A percentile compares a stretch with the other conserved stretches of the same genome.
Conservation (phyloP, 257 asterid species). For the Avicennia marina region DNA sequence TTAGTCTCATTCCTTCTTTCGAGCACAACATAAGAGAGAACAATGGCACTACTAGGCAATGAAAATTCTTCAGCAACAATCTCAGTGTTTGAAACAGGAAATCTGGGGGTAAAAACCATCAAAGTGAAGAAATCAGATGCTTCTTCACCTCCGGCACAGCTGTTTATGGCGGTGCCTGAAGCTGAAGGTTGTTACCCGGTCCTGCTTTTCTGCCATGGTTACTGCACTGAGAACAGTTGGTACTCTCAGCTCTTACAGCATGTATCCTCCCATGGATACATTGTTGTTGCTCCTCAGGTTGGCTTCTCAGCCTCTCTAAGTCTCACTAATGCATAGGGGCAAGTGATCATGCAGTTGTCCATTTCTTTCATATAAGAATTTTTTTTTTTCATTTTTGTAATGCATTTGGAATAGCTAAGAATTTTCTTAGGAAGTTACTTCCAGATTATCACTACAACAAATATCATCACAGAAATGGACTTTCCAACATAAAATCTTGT, state of each 20-base stretch:
- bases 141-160: slow-evolving; percentile 30
- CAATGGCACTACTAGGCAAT: slow-evolving; percentile 16
- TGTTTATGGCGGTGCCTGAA: slow-evolving; percentile 41
- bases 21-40: not conserved
- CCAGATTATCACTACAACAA: no score
- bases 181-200: slow-evolving; percentile 41
- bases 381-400: not conserved
- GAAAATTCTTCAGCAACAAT: not conserved
- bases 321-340: no score
- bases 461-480: no score
- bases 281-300: slow-evolving; percentile 64
- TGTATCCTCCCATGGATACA: slow-evolving; percentile 64
- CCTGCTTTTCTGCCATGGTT: slow-evolving; percentile 52
- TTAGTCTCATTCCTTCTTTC: not conserved
- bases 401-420: not conserved
- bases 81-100: slow-evolving; percentile 43
- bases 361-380: no score
- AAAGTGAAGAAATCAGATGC: slow-evolving; percentile 32
- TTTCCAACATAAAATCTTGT: no score
- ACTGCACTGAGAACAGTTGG: slow-evolving; percentile 32
- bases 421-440: not conserved
- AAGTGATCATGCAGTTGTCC: no score
- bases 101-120: slow-evolving; percentile 24
- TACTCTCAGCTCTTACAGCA: slow-evolving; percentile 52
- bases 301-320: not conserved